Conservation (phyloP, 139 green algal species). For the Volvox africanus region DNA sequence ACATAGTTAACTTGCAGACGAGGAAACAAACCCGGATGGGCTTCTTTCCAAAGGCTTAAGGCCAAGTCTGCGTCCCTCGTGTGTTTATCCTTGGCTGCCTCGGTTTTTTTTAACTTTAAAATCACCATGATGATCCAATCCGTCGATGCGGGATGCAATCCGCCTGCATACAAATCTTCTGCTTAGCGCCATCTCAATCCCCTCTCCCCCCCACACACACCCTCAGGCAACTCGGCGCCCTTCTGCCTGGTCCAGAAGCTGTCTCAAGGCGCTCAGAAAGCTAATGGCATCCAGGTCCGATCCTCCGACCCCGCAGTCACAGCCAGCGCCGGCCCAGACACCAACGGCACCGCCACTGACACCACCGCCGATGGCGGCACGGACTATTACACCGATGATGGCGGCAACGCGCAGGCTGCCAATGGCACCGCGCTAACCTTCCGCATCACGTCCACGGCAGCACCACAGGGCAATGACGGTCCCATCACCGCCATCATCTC, state of each 20-base stretch:
- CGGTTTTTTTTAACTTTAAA: too few relatives aligned
- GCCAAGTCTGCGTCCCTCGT: too few relatives aligned
- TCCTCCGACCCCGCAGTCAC: neutral
- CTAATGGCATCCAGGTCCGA: neutral
- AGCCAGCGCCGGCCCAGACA: neutral
- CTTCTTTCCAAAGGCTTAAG: too few relatives aligned
- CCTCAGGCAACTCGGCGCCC: slow-evolving; percentile 21
- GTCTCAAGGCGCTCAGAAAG: neutral
- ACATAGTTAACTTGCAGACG: too few relatives aligned
- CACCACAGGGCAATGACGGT: slow-evolving; percentile 33
- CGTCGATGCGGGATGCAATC: too few relatives aligned
- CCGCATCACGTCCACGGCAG: slow-evolving; percentile 41
- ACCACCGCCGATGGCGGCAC: neutral
- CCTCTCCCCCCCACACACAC: neutral
- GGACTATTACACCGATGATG: slow-evolving; percentile 26
- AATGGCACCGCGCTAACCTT: neutral
- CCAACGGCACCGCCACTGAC: neutral
- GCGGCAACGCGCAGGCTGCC: neutral
- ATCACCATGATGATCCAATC: too few relatives aligned
- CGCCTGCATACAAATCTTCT: too few relatives aligned
- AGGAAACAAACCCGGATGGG: too few relatives aligned
- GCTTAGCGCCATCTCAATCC: too few relatives aligned
- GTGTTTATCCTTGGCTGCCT: too few relatives aligned
- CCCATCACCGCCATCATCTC: slow-evolving; percentile 29
- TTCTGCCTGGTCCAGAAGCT: slow-evolving; percentile 40